Base-by-base conservation (phyloP, 2,329 filamentous ascomycete genomes). In the Exophiala sp. region DNA sequence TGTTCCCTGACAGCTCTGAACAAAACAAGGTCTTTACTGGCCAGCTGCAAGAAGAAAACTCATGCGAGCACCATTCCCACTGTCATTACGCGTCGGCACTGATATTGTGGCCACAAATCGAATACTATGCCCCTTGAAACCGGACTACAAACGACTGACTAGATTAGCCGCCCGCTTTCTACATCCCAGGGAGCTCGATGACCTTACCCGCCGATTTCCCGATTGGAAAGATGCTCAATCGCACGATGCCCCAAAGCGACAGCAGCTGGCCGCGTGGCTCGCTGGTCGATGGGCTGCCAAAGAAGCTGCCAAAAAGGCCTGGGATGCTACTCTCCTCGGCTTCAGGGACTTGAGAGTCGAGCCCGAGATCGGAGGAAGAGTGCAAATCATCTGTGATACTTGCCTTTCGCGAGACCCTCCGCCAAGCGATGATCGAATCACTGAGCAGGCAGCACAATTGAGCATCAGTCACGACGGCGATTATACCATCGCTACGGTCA, bases 381-480 rank as follows among this genome's bases (percentile, higher is more conserved):
- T 54, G 16, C 46, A 49, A 14, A 46, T 59, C 22, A 37, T 58
- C 32, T 58, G 56, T 35, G 49, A 53, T 16, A 73, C 52, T 14
- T 46, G 44, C 27, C 23, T 23, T 23, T 23, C 21, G 13, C 22
- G 13, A 1, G 38, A 24, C 2, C 21, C 40, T 18, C 2, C 24
- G 6, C 3, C 10, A 29, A 43, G 2, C 9, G 10, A 30, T 21
- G 18, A 30, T 14, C 22, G 5, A n/a, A 38, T 24, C 8, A 45
- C 24, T 23, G 70, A 68, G n/a, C 77, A 81, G 57, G 72, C 80
- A 43, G 88, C 82, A 11, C 74, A 79, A 61, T 65, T 95, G 38
- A 91, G 85, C 52, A 94, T 96, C 60, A 93, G 85, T 62, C 90
- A 96, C 65, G 90, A 96, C 66, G 83, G 80, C 1, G 83, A 88